Percentiles rank a stretch among this genome's conserved stretches.
Evolutionary conservation across 768 basidiomycete species (phyloP).

Genomic region (Amanita fuliginea): DNA sequence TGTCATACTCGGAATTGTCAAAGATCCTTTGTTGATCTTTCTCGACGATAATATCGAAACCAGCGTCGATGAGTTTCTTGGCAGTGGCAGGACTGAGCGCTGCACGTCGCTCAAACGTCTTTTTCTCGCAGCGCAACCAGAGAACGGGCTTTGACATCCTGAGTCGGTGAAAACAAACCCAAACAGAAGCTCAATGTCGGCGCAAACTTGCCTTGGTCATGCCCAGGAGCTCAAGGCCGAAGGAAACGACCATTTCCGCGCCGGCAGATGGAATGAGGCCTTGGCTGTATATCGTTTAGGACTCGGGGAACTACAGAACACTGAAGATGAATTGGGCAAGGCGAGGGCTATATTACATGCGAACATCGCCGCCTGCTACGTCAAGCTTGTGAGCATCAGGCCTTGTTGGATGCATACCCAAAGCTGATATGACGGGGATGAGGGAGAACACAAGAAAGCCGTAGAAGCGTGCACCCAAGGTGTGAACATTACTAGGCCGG

Average conservation of each 20-base stretch:
- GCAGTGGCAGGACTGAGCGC: slow-evolving; percentile 90
- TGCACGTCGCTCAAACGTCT: slow-evolving; percentile 86
- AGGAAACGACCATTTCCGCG: slow-evolving; percentile 68
- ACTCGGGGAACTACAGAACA: slow-evolving; percentile 49
- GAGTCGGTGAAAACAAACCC: no score
- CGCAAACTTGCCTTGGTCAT: slow-evolving; percentile 1
- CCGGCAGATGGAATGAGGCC: slow-evolving; percentile 58
- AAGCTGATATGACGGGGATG: slow-evolving; percentile 5
- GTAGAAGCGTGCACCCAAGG: slow-evolving; percentile 78
- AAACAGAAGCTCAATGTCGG: no score
- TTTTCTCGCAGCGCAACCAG: slow-evolving; percentile 98
- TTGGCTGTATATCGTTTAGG: slow-evolving; percentile 59
- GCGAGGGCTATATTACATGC: slow-evolving; percentile 66
- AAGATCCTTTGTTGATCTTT: slow-evolving; percentile 92
- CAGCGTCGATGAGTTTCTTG: slow-evolving; percentile 77
- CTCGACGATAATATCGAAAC: slow-evolving; percentile 88
- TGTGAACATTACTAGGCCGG: slow-evolving; percentile 11
- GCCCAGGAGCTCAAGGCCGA: slow-evolving; percentile 60
- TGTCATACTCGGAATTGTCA: slow-evolving; percentile 85
- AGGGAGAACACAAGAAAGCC: slow-evolving; percentile 74
- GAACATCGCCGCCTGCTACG: slow-evolving; percentile 82
- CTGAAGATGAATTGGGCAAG: slow-evolving; percentile 24
- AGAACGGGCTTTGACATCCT: slow-evolving; percentile 44
- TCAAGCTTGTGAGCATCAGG: slow-evolving; percentile 52
- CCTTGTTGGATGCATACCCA: neutral